phyloP scores from a whole-genome alignment of 2,329 filamentous ascomycete species.

The Fusarium duplospermum region DNA sequence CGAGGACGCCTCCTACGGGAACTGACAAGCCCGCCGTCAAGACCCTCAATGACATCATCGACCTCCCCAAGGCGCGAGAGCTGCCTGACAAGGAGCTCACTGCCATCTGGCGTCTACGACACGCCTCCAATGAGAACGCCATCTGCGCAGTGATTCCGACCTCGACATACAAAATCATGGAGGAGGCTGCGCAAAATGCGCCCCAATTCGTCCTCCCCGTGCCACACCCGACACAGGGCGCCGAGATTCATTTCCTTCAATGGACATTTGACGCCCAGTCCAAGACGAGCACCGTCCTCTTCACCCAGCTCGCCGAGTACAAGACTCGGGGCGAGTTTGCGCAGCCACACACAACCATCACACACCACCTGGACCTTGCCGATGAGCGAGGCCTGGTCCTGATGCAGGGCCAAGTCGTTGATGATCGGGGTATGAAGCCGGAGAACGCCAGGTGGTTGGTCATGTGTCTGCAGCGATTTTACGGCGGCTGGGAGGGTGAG shows the following conservation, averaged over 20 bases:
- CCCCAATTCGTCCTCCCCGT: constrained; percentile 94
- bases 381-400: constrained; percentile 82
- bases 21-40: constrained; percentile 52
- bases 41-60: constrained; percentile 69
- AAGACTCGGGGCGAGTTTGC: constrained; percentile 91
- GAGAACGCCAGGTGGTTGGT: constrained; percentile 90
- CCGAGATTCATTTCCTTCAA: constrained; percentile 96
- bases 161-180: constrained; percentile 79
- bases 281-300: constrained; percentile 80
- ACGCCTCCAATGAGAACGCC: constrained; percentile 77
- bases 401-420: constrained; percentile 84
- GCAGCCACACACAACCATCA: constrained; percentile 91
- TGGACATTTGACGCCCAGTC: constrained; percentile 85
- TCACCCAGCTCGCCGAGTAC: constrained; percentile 94
- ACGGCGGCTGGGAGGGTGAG: constrained; percentile 72
- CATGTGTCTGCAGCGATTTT: constrained; percentile 95
- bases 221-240: constrained; percentile 74
- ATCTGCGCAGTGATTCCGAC: constrained; percentile 87
- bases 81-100: constrained; percentile 87
- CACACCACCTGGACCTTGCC: constrained; percentile 87
- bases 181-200: constrained; percentile 75
- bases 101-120: constrained; percentile 88
- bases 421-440: constrained; percentile 79
- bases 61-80: constrained; percentile 79
- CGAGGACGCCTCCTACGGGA: constrained; percentile 28